phyloP scores from a whole-genome alignment of 208 protist genomes.

The Acanthamoeba triangularis region DNA sequence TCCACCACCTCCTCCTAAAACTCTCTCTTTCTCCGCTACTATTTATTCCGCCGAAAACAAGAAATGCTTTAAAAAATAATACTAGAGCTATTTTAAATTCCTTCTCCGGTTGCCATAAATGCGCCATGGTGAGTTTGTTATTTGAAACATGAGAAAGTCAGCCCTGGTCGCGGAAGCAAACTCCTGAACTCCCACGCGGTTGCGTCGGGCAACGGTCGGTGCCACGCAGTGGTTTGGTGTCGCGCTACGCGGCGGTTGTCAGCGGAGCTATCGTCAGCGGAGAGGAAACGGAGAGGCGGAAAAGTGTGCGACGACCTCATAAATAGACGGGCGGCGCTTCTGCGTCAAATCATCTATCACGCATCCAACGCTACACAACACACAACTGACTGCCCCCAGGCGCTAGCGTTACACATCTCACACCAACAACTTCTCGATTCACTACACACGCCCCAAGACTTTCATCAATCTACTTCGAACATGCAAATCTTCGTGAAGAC shows the following conservation, averaged over 20 bases:
- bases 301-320: neutral
- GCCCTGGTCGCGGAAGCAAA: neutral
- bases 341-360: neutral
- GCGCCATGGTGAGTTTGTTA: too few species aligned
- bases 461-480: neutral
- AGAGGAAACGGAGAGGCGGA: neutral
- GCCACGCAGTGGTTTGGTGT: neutral
- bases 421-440: neutral
- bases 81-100: too few species aligned
- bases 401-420: neutral
- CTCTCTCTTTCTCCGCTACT: neutral
- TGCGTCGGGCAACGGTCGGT: neutral
- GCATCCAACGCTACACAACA: slow-evolving; percentile 5
- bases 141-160: neutral
- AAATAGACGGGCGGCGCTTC: neutral
- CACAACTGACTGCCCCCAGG: neutral
- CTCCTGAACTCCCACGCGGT: neutral
- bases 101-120: too few species aligned
- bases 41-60: neutral
- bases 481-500: slow-evolving; percentile 70
- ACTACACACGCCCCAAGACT: neutral
- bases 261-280: neutral
- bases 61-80: neutral
- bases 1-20: neutral
- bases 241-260: neutral